Conservation (phyloP, 208 protist species). For the Phytomonas francai region DNA sequence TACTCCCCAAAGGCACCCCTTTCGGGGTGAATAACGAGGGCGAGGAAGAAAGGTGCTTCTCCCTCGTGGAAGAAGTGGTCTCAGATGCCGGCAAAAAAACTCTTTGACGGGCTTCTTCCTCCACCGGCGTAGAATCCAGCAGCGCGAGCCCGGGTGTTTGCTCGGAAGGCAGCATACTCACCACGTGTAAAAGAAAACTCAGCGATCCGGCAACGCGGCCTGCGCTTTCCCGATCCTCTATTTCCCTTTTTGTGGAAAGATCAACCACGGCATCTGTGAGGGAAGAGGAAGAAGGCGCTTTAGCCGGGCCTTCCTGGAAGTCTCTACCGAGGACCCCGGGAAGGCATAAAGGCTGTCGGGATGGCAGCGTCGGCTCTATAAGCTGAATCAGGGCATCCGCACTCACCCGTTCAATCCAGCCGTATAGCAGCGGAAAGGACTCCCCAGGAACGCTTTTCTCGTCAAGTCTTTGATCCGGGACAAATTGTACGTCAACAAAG, state of each 20-base stretch:
- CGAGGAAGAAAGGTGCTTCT: not conserved
- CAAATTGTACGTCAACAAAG: constrained; percentile 7
- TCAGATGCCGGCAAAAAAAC: not conserved
- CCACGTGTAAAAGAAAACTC: constrained; percentile 11
- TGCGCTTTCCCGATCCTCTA: not conserved
- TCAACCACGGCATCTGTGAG: no score
- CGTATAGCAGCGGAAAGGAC: constrained; percentile 15
- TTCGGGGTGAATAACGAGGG: not conserved
- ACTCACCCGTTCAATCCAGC: constrained; percentile 31
- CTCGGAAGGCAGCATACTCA: not conserved
- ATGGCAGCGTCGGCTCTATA: constrained; percentile 10
- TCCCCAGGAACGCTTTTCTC: not conserved
- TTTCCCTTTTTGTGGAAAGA: not conserved
- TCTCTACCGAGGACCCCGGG: no score
- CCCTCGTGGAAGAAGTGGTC: not conserved
- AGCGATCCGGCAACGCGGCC: not conserved
- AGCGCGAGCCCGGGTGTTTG: not conserved
- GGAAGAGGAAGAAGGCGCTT: no score
- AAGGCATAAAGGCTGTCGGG: not conserved
- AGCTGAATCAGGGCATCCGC: constrained; percentile 17
- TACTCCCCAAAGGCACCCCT: not conserved
- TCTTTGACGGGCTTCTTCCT: not conserved
- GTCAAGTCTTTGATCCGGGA: not conserved
- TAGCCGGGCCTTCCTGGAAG: no score
- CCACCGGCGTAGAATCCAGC: not conserved